Conservation (phyloP, 257 asterid genomes). For the Nemophila menziesii region DNA sequence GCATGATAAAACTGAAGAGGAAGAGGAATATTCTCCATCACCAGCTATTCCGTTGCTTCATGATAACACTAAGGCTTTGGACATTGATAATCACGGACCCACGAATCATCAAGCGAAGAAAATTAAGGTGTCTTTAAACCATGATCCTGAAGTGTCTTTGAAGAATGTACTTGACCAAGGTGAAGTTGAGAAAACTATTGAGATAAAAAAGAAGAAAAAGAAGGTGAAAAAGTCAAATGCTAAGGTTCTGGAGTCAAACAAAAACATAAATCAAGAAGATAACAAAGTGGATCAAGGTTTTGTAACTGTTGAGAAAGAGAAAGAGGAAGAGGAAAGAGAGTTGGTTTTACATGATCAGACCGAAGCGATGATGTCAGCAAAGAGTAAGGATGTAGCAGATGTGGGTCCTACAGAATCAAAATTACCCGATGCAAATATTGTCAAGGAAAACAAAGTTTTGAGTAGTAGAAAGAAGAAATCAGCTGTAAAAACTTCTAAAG, state of each 20-base stretch:
- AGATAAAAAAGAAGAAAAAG: slow-evolving; percentile 30
- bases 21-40: not conserved
- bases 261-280: slow-evolving; percentile 16
- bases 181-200: slow-evolving; percentile 5
- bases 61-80: slow-evolving; percentile 3
- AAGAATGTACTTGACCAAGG: not conserved
- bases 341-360: slow-evolving; percentile 3
- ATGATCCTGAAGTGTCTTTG: slow-evolving; percentile 9
- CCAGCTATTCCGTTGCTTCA: not conserved
- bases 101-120: slow-evolving; percentile 7
- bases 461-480: slow-evolving; percentile 10
- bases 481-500: slow-evolving; percentile 4
- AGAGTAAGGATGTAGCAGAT: slow-evolving; percentile 3
- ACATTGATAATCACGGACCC: slow-evolving; percentile 2
- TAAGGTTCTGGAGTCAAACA: slow-evolving; percentile 14
- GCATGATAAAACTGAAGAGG: not conserved
- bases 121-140: slow-evolving; percentile 8
- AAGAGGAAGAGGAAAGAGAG: slow-evolving; percentile 3
- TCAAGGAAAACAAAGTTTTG: slow-evolving; percentile 5
- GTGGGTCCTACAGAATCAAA: slow-evolving; percentile 1
- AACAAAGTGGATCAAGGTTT: not conserved
- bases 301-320: not conserved
- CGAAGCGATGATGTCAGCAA: not conserved
- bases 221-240: slow-evolving; percentile 21
- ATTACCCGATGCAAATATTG: slow-evolving; percentile 10